Conservation (phyloP, 2,329 filamentous ascomycete genomes). For the Xylaria sp. region DNA sequence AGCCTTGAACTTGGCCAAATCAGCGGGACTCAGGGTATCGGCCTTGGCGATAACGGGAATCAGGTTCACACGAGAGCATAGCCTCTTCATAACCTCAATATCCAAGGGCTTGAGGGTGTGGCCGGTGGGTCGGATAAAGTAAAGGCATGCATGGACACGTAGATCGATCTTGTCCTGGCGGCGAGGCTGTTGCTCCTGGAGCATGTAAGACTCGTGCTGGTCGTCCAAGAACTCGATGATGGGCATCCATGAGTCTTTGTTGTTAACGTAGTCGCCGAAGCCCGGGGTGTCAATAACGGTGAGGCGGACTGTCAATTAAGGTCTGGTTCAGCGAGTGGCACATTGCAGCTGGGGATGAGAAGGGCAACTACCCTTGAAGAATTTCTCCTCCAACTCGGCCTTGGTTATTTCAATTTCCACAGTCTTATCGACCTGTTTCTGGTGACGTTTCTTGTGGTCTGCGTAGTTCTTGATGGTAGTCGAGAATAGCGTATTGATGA, state of each 20-base stretch:
- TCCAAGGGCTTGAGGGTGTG: slow-evolving; percentile 98
- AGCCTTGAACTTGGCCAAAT: slow-evolving; percentile 94
- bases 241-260: slow-evolving; percentile 99
- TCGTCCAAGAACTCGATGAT: slow-evolving; percentile 99
- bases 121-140: slow-evolving; percentile 98
- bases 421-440: slow-evolving; percentile 99
- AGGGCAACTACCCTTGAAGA: slow-evolving; percentile 87
- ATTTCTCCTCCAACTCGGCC: slow-evolving; percentile 99
- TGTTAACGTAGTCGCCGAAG: slow-evolving; percentile 99
- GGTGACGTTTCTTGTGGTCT: slow-evolving; percentile 98
- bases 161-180: slow-evolving; percentile 99
- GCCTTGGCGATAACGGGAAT: slow-evolving; percentile 99
- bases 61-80: slow-evolving; percentile 97
- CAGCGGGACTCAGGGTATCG: slow-evolving; percentile 92
- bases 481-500: slow-evolving; percentile 99
- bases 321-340: slow-evolving; percentile 28
- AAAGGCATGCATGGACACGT: slow-evolving; percentile 96
- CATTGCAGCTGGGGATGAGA: not conserved
- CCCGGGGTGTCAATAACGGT: slow-evolving; percentile 99
- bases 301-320: slow-evolving; percentile 77
- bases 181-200: slow-evolving; percentile 99
- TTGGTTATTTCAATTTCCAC: slow-evolving; percentile 99
- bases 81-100: slow-evolving; percentile 99
- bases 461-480: slow-evolving; percentile 99
- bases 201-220: slow-evolving; percentile 99